Percentiles rank a stretch among this genome's conserved stretches.
Conservation (phyloP, 805 yeast species). For the Nakazawaea wyomingensis region DNA sequence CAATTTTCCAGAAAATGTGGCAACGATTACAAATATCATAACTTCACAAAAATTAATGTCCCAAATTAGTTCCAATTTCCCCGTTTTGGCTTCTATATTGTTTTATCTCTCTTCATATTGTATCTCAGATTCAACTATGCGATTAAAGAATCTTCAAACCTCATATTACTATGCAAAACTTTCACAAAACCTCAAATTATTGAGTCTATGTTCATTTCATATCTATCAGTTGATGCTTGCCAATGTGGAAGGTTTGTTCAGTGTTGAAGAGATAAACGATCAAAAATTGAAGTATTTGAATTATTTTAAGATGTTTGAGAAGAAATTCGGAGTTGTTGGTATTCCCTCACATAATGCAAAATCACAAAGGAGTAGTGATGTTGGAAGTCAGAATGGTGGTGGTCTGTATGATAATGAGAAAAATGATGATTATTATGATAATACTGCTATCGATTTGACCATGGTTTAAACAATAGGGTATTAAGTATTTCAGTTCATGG, state of each 20-base stretch:
- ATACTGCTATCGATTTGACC: background rate
- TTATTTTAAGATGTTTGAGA: slow-evolving; percentile 1
- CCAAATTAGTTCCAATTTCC: background rate
- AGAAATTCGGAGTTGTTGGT: background rate
- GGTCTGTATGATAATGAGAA: slow-evolving; percentile 10
- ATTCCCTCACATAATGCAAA: background rate
- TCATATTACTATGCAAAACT: slow-evolving; percentile 7
- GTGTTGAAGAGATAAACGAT: slow-evolving; percentile 8
- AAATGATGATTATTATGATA: slow-evolving; percentile 9
- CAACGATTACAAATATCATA: slow-evolving; percentile 1
- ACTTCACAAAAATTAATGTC: background rate
- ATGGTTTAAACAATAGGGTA: too few relatives aligned
- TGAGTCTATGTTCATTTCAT: slow-evolving; percentile 1
- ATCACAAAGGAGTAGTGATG: background rate
- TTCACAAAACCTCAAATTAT: background rate
- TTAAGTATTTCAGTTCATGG: too few relatives aligned
- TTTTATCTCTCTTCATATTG: slow-evolving; percentile 9
- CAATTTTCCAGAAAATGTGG: background rate
- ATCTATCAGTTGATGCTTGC: slow-evolving; percentile 3
- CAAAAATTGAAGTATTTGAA: slow-evolving; percentile 7
- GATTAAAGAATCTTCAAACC: slow-evolving; percentile 7
- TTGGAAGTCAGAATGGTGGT: slow-evolving; percentile 1
- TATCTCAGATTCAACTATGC: background rate
- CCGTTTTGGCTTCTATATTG: slow-evolving; percentile 1
- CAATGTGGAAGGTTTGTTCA: background rate